Evolutionary conservation across 2,329 filamentous ascomycete genomes (phyloP), one percentile per base, ranked within the genome.

Genomic region (Zymoseptoria tritici): DNA sequence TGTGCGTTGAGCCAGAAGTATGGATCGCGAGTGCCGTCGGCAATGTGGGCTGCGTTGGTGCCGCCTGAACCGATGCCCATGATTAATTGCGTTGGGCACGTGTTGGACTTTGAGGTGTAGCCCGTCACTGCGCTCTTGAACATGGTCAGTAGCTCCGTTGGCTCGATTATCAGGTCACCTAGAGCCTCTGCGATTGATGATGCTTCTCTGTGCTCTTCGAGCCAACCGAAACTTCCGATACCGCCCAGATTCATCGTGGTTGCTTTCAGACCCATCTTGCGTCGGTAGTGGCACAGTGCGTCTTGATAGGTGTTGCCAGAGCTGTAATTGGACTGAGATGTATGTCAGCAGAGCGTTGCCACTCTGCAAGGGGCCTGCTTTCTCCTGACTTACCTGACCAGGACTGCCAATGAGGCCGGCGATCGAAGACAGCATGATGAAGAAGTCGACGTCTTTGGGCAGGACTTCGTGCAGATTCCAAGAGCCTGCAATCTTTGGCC

Each of bases 351-450:
- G 22, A 24, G 22, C 22, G 22, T 24, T 24, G 22, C 22, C 22
- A 24, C 22, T 24, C 22, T 24, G n/a, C 22, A 22, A 24, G 5
- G 9, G 26, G 26, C 9, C 7, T 29, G 26, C 26, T 29, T 29
- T 29, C 26, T 29, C 26, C 26, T 4, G 26, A 29, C 26, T 29
- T 9, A 29, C 26, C 26, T 50, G 46, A 50, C 46, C 46, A 50
- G 46, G 46, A 20, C 20, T 50, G 46, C 46, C 46, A 20, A 50
- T 50, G 46, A 50, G 16, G 3, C 80, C 81, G 0, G 80, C 77
- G 1, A 80, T 77, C 36, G 80, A 83, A 26, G 82, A 80, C 8
- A 84, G 72, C 36, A 83, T 77, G 50, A 84, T 65, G 63, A 83
- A 81, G 66, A 78, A 75, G 59, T 75, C 67, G 61, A 75, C 31